Evolutionary conservation across 1,284 basidiomycete species (phyloP), one percentile per base, ranked within the genome.

Genomic region (Coniferiporia sulphurascens): DNA sequence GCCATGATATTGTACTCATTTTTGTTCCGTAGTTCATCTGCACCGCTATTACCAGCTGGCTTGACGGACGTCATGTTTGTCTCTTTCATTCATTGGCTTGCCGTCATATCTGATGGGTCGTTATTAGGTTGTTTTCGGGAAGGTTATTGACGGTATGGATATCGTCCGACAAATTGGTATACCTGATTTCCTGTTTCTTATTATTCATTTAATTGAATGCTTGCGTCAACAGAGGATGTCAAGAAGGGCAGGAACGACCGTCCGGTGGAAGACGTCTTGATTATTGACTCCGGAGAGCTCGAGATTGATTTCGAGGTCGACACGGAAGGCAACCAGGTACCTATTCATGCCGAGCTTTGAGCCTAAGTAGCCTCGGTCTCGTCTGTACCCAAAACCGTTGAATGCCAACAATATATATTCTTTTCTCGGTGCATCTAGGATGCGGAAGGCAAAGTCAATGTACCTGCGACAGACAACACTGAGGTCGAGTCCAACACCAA

Each of bases 61-160:
- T 90, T 66, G 88, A 90, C 72, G 82, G 82, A 65, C 85, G 83
- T 71, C 90, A 90, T 64, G 89, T 86, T 41, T 41, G 12, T 41
- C 15, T 75, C 22, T 7, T 46, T 7, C 44, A 46, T 48, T 12
- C 38, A 35, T 53, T 58, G 43, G n/a, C 61, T 62, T n/a, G 36
- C 48, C 34, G 21, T 58, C 35, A 51, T 53, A 54, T 43, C 46
- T 58, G 13, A 64, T 57, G 22, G 9, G 63, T 54, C 50, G 22
- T 58, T 48, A 1, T 3, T 63, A 91, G 87, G 89, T 95, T 70
- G 94, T 98, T 48, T 98, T 97, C 66, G 95, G 95, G 61, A 85
- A 85, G 66, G 90, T 97, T 59, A 65, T 96, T 50, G 91, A 96
- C 63, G 94, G 94, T 55, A 90, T 95, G 89, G 89, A 95, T 64